These are phyloP conservation scores for Asterochloris erici DNA, from an alignment of 139 green algal genomes.

Conservation along the genomic window DNA sequence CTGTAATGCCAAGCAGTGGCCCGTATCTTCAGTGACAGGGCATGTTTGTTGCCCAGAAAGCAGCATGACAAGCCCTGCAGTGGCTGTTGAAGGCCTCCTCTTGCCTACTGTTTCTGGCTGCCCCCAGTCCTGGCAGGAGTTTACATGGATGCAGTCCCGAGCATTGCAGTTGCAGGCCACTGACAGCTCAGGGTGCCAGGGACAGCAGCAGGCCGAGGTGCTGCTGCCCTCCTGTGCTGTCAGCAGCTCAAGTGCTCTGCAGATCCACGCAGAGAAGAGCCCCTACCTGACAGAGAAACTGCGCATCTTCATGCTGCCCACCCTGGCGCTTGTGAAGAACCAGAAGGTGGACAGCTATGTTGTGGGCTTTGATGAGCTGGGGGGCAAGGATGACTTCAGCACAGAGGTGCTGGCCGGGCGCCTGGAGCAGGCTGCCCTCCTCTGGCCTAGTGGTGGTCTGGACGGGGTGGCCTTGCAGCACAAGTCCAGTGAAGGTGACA, in stretches of 20 bases:
- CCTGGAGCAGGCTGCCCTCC: background rate
- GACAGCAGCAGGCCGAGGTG: background rate
- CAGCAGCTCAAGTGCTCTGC: constrained; percentile 23
- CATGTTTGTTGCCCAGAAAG: too few relatives aligned
- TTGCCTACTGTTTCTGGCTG: too few relatives aligned
- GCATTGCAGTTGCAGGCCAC: background rate
- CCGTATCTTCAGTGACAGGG: too few relatives aligned
- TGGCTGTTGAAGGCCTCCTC: too few relatives aligned
- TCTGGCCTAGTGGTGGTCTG: constrained; percentile 1
- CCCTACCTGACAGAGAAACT: constrained; percentile 95
- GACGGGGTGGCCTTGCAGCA: background rate
- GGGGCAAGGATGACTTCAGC: constrained; percentile 59
- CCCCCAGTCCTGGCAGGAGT: background rate
- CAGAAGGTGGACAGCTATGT: constrained; percentile 76
- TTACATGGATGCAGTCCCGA: background rate
- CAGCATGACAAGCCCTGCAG: too few relatives aligned
- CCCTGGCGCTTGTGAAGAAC: constrained; percentile 74
- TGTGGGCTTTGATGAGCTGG: constrained; percentile 89
- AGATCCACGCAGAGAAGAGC: constrained; percentile 94
- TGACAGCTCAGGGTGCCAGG: background rate
- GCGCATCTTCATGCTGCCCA: constrained; percentile 84
- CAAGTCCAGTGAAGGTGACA: background rate
- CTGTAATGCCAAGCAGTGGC: too few relatives aligned
- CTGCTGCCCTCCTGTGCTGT: background rate
- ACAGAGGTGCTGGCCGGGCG: constrained; percentile 13